Evolutionary conservation across 768 basidiomycete species (phyloP).

Genomic region (Suillus sp.): DNA sequence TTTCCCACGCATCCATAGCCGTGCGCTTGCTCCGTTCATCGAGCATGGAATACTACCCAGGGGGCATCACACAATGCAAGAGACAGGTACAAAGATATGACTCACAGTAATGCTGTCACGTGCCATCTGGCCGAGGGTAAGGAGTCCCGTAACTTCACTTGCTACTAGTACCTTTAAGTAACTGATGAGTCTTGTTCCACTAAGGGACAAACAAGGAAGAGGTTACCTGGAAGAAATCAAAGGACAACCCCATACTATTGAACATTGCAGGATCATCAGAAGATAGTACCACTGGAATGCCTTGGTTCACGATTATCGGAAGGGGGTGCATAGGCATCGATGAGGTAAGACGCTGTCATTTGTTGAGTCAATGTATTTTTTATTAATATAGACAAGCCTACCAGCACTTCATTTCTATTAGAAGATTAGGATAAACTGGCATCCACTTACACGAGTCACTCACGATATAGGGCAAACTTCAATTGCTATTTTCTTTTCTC

Average conservation of each 20-base stretch:
- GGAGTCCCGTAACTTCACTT: conserved; percentile 64
- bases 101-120: conserved; percentile 62
- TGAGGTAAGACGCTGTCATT: conserved; percentile 62
- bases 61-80: conserved; percentile 11
- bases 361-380: neutral
- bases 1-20: conserved; percentile 47
- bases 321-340: conserved; percentile 79
- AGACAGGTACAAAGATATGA: neutral
- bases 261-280: conserved; percentile 77
- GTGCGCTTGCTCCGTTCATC: conserved; percentile 44
- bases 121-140: conserved; percentile 59
- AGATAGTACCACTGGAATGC: conserved; percentile 66
- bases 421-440: neutral
- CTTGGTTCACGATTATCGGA: conserved; percentile 65
- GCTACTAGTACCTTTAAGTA: conserved; percentile 53
- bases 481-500: conserved; percentile 41
- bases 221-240: conserved; percentile 71
- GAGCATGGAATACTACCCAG: conserved; percentile 52
- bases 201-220: conserved; percentile 1
- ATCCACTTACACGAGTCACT: conserved; percentile 17
- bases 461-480: conserved; percentile 55
- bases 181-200: neutral
- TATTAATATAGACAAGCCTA: conserved; percentile 26
- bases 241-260: conserved; percentile 72
- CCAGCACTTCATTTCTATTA: conserved; percentile 68